A percentile compares a stretch with the other conserved stretches of the same genome.
These are phyloP conservation scores for Protomyces inouyei DNA, from an alignment of 1,139 yeast genomes.

Conservation along the genomic window DNA sequence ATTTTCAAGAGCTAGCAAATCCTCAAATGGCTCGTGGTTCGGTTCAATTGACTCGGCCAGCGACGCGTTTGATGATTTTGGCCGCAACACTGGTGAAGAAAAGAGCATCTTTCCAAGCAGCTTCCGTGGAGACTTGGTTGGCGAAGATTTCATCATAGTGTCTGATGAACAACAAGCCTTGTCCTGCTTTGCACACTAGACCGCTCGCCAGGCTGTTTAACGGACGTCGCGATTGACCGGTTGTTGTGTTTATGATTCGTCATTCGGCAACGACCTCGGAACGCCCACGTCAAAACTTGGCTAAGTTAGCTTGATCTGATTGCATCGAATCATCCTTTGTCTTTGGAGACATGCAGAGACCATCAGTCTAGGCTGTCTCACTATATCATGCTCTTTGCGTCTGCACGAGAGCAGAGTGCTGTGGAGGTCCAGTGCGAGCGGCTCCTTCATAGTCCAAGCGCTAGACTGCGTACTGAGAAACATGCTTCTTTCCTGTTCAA, in stretches of 20 bases:
- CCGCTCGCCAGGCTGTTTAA: no score
- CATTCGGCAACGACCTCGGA: no score
- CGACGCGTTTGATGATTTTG: no score
- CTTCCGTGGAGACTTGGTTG: neutral
- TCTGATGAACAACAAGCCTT: no score
- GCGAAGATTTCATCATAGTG: neutral
- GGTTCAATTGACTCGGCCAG: neutral
- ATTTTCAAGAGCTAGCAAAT: conserved; percentile 1
- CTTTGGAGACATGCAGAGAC: no score
- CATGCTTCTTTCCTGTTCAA: conserved; percentile 9
- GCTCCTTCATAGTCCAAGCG: neutral
- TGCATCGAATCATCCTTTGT: no score
- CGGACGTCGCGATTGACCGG: no score
- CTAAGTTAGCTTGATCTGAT: no score
- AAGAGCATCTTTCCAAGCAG: neutral
- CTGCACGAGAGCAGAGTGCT: conserved; percentile 9
- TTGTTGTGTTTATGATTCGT: no score
- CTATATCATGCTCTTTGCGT: conserved; percentile 1
- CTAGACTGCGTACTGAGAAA: neutral
- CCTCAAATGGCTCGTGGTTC: conserved; percentile 2
- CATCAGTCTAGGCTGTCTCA: neutral
- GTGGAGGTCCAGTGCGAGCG: conserved; percentile 5
- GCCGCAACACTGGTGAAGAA: no score
- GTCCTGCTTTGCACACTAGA: no score
- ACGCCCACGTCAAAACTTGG: no score